A percentile compares a stretch with the other conserved stretches of the same genome.
Conservation (phyloP, 1,284 basidiomycete genomes). For the Papiliotrema fonsecae region DNA sequence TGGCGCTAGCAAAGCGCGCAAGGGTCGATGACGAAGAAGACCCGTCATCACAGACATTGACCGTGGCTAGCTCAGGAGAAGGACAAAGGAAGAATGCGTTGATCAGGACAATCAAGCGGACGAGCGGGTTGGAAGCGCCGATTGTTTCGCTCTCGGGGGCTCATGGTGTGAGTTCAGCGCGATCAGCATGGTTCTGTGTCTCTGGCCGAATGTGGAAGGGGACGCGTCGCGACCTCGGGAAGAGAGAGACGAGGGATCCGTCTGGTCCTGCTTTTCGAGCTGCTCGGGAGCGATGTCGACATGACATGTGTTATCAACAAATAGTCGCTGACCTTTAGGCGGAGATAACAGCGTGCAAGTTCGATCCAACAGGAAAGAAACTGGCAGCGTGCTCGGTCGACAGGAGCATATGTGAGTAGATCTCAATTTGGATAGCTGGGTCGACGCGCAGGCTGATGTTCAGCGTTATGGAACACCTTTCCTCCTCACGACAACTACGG, state of each 20-base stretch:
- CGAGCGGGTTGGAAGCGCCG: slow-evolving; percentile 45
- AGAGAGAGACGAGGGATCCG: too few species aligned
- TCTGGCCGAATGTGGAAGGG: too few species aligned
- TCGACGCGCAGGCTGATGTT: slow-evolving; percentile 8
- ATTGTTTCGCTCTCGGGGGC: slow-evolving; percentile 42
- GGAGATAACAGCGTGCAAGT: slow-evolving; percentile 48
- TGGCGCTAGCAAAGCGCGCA: slow-evolving; percentile 45
- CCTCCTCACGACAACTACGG: slow-evolving; percentile 49
- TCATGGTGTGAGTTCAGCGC: slow-evolving; percentile 46
- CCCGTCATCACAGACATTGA: slow-evolving; percentile 28
- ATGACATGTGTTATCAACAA: neutral
- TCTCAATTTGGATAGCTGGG: too few species aligned
- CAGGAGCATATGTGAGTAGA: slow-evolving; percentile 46
- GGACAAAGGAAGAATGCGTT: slow-evolving; percentile 43
- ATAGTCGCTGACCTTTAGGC: slow-evolving; percentile 22
- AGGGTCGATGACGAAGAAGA: slow-evolving; percentile 34
- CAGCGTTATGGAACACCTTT: slow-evolving; percentile 49
- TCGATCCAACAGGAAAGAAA: slow-evolving; percentile 47
- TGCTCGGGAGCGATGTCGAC: too few species aligned
- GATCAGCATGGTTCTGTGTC: too few species aligned
- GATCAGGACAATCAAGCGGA: slow-evolving; percentile 43
- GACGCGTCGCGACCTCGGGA: too few species aligned
- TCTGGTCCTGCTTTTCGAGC: too few species aligned
- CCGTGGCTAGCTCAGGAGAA: slow-evolving; percentile 44
- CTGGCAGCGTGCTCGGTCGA: slow-evolving; percentile 47